Evolutionary conservation across 495 filamentous ascomycete genomes (phyloP).

Genomic region (Penicillium macrosclerotiorum): DNA sequence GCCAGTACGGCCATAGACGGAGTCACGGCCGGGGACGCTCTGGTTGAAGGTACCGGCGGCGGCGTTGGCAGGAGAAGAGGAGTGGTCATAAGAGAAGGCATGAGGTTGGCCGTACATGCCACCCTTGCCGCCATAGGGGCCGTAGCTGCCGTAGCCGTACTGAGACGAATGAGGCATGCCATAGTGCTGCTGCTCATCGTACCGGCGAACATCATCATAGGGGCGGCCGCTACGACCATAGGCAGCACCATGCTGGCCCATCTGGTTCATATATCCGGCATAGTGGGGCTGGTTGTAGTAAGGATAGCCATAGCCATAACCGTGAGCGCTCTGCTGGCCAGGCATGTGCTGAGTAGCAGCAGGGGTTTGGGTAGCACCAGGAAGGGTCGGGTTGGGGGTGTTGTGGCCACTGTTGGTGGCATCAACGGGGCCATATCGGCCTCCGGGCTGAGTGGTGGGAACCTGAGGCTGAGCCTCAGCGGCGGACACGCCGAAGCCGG

Average conservation of each 20-base stretch:
- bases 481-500: conserved; percentile 66
- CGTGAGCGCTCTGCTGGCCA: conserved; percentile 54
- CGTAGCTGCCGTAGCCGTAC: conserved; percentile 66
- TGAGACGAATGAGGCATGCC: conserved; percentile 56
- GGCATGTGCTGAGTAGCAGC: conserved; percentile 64
- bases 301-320: conserved; percentile 70
- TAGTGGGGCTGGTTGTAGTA: conserved; percentile 82
- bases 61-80: conserved; percentile 70
- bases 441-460: conserved; percentile 63
- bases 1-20: conserved; percentile 74
- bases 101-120: conserved; percentile 79
- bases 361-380: conserved; percentile 61
- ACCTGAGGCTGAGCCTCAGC: conserved; percentile 74
- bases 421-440: conserved; percentile 70
- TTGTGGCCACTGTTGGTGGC: conserved; percentile 81
- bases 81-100: conserved; percentile 78
- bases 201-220: conserved; percentile 56
- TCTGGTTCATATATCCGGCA: conserved; percentile 72
- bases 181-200: conserved; percentile 43
- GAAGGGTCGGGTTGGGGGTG: conserved; percentile 79
- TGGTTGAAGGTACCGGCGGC: conserved; percentile 64
- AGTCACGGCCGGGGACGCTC: conserved; percentile 62
- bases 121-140: conserved; percentile 70
- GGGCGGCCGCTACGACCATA: conserved; percentile 53
- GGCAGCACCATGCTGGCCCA: conserved; percentile 44